A percentile compares a stretch with the other conserved stretches of the same genome.
These are phyloP conservation scores for Rhodotorula mucilaginosa DNA, from an alignment of 1,284 basidiomycete genomes.

Conservation along the genomic window DNA sequence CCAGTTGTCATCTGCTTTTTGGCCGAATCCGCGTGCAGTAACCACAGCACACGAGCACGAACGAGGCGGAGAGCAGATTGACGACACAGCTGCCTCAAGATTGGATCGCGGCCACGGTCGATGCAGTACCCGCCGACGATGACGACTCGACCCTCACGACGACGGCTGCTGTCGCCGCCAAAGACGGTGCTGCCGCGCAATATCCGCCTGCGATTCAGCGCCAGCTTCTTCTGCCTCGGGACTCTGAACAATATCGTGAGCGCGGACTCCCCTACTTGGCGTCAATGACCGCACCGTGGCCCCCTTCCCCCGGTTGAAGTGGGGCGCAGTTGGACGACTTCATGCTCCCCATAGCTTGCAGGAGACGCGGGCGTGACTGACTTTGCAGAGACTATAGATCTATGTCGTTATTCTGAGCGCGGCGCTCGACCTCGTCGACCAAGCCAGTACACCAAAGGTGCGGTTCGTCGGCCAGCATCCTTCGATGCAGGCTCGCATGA, in stretches of 20 bases:
- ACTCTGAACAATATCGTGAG: conserved; percentile 48
- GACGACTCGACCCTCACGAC: neutral
- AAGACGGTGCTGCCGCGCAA: neutral
- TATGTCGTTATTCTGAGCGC: conserved; percentile 97
- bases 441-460: conserved; percentile 68
- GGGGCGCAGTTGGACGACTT: neutral
- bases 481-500: neutral
- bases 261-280: too few species aligned
- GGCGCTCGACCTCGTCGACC: conserved; percentile 87
- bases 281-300: too few species aligned
- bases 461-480: neutral
- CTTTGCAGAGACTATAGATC: conserved; percentile 7
- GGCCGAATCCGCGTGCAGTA: too few species aligned
- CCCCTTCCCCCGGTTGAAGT: too few species aligned
- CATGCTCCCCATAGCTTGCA: too few species aligned
- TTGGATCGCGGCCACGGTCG: neutral
- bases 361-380: neutral
- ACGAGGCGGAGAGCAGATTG: too few species aligned
- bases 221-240: conserved; percentile 13
- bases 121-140: conserved; percentile 2
- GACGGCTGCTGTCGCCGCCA: neutral
- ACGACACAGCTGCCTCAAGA: too few species aligned
- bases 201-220: neutral
- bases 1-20: too few species aligned
- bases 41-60: too few species aligned